Evolutionary conservation across 257 asterid species (phyloP), one percentile per base, ranked within the genome.

Genomic region (Cinchona pubescens): DNA sequence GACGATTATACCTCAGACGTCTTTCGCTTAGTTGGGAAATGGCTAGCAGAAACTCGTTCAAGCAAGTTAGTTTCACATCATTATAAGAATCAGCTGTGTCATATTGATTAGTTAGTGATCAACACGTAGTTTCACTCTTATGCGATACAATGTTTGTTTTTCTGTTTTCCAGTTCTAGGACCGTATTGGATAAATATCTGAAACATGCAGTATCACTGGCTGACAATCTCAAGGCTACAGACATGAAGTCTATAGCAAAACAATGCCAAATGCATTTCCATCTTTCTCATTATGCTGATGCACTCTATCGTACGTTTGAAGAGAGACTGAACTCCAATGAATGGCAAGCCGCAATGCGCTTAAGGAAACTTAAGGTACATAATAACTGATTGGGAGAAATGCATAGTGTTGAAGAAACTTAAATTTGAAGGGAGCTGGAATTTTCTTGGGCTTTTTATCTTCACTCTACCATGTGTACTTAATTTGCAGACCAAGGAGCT

Each of bases 281-380:
- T 86, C 99, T 94, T 73, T 96, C 99, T 21, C 99, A 90, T 78
- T 94, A 94, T 81, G 93, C 99, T 45, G 97, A 94, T 89, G 97
- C 92, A 79, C 96, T 94, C 63, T 94, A 90, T 83, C 99, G 92
- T 78, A 92, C 91, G 81, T 91, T 87, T 75, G 98, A 94, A 67
- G 97, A 94, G 79, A 90, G 99, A 85, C 91, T 94, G 79, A 78
- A 87, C 87, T 94, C 99, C 78, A 90, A 80, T 27, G 99, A 94
- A 79, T 94, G 99, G 97, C 97, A 89, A 82, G 97, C 91, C 75
- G 97, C 97, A 78, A 76, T 87, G 90, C 91, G 90, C 46, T 71
- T 94, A 69, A 87, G 96, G 79, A 91, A 84, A 80, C 96, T 88
- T 82, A 94, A 94, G 97, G 99, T 90, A 81, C 66, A 64, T 49